phyloP scores from a whole-genome alignment of 768 basidiomycete species.

The Russula olivacea region DNA sequence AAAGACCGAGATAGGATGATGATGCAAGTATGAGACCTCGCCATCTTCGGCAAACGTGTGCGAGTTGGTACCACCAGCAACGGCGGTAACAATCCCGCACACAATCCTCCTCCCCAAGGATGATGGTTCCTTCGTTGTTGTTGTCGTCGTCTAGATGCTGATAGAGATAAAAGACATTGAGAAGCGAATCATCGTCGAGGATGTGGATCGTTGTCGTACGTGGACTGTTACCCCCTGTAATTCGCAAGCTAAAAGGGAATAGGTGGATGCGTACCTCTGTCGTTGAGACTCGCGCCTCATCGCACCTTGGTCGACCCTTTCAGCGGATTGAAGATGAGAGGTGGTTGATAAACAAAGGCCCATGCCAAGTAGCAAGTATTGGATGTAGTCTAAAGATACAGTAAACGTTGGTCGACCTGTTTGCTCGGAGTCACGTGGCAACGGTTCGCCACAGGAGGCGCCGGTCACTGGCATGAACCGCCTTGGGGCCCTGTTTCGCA shows the following conservation, averaged over 20 bases:
- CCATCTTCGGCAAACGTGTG: not conserved
- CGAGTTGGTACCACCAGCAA: not conserved
- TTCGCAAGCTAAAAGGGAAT: not conserved
- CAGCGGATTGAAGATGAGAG: not conserved
- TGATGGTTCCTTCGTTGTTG: no score
- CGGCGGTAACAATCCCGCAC: no score
- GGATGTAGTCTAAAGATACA: no score
- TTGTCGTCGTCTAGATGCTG: no score
- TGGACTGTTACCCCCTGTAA: not conserved
- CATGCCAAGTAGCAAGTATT: no score
- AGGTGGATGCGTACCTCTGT: not conserved
- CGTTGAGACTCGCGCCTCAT: not conserved
- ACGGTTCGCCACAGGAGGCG: no score
- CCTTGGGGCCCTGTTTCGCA: no score
- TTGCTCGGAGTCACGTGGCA: no score
- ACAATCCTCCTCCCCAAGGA: no score
- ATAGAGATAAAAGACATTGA: not conserved
- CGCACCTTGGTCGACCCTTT: not conserved
- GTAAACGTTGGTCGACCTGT: no score
- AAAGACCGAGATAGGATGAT: not conserved
- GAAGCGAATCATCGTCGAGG: not conserved
- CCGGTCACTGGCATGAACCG: no score
- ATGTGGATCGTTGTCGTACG: not conserved
- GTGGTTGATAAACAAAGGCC: not conserved
- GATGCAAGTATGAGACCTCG: not conserved